phyloP scores from a whole-genome alignment of 768 basidiomycete species.

The Tubosaeta sp. region DNA sequence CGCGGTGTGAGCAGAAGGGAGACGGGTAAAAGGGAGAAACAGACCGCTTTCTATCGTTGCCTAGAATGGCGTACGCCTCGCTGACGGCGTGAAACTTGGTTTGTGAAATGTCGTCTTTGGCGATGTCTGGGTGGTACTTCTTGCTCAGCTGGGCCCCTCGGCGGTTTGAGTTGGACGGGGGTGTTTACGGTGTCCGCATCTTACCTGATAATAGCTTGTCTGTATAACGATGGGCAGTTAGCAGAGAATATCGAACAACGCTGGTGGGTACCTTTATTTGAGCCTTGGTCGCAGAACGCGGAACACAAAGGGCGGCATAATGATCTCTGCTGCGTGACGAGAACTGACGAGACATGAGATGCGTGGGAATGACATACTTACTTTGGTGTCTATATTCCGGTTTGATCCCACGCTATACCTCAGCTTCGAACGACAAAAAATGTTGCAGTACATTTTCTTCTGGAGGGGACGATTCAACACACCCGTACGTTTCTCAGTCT shows the following conservation, averaged over 20 bases:
- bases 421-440: constrained; percentile 2
- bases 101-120: constrained; percentile 34
- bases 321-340: constrained; percentile 25
- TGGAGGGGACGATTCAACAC: constrained; percentile 28
- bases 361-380: constrained; percentile 22
- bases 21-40: neutral
- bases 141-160: constrained; percentile 40
- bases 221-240: constrained; percentile 5
- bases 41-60: constrained; percentile 44
- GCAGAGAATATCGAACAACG: neutral
- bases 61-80: constrained; percentile 44
- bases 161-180: neutral
- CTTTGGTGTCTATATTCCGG: constrained; percentile 12
- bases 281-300: constrained; percentile 28
- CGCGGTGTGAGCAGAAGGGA: neutral
- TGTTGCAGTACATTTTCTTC: constrained; percentile 24
- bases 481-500: constrained; percentile 18
- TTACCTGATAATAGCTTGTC: constrained; percentile 32
- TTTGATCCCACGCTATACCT: constrained; percentile 18
- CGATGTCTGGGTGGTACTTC: constrained; percentile 42
- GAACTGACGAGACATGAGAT: constrained; percentile 15
- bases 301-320: constrained; percentile 26
- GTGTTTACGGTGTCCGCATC: neutral
- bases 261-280: constrained; percentile 27
- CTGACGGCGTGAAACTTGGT: constrained; percentile 42